phyloP scores from a whole-genome alignment of 2,329 filamentous ascomycete species.

The Penicillium vulpinum region DNA sequence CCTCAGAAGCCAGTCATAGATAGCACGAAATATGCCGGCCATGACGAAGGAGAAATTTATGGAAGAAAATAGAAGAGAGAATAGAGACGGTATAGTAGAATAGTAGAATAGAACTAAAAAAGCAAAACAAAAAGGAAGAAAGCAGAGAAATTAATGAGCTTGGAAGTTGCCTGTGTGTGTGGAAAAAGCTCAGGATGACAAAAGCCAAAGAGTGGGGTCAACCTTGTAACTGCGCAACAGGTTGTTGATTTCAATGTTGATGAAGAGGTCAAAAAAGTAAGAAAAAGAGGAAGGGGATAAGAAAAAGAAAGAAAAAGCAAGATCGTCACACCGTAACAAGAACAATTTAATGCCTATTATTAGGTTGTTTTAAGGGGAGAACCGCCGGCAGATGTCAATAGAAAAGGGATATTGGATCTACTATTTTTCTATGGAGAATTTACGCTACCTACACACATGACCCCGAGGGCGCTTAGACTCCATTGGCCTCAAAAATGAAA shows the following conservation, averaged over 20 bases:
- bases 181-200: slow-evolving; percentile 10
- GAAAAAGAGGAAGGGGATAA: not conserved
- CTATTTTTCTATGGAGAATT: not conserved
- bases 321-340: slow-evolving; percentile 2
- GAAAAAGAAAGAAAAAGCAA: slow-evolving; percentile 1
- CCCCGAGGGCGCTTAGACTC: slow-evolving; percentile 24
- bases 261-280: slow-evolving; percentile 5
- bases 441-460: slow-evolving; percentile 24
- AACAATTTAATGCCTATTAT: not conserved
- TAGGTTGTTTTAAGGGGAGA: slow-evolving; percentile 2
- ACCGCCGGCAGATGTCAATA: not conserved
- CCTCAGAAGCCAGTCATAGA: slow-evolving; percentile 98
- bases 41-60: slow-evolving; percentile 54
- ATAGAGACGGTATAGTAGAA: slow-evolving; percentile 7
- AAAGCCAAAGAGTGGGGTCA: slow-evolving; percentile 21
- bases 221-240: not conserved
- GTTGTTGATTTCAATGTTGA: not conserved
- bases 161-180: slow-evolving; percentile 12
- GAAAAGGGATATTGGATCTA: slow-evolving; percentile 2
- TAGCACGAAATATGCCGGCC: slow-evolving; percentile 86
- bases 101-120: slow-evolving; percentile 9
- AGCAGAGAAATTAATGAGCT: slow-evolving; percentile 17
- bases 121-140: not conserved
- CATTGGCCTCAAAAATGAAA: slow-evolving; percentile 15
- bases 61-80: slow-evolving; percentile 6